Evolutionary conservation across 2,329 filamentous ascomycete species (phyloP), one percentile per base, ranked within the genome.

Genomic region (Pleomassaria siparia): DNA sequence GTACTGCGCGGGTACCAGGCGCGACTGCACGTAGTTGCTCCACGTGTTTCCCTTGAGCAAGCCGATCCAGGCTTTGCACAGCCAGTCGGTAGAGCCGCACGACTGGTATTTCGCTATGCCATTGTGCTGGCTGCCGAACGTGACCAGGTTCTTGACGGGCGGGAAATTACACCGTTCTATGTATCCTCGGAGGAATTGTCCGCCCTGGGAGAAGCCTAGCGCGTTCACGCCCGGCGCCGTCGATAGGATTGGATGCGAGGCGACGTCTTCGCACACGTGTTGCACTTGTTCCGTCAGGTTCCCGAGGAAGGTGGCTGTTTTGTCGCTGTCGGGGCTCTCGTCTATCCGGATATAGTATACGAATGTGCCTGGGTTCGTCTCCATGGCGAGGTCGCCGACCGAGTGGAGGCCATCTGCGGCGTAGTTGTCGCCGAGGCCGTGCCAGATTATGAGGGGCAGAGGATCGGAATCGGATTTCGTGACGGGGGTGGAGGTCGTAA

Each of bases 151-250:
- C 56, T 84, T 81, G 11, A 96, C 82, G 3, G 83, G 85, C 0
- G 90, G 86, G 26, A 62, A 64, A 69, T 91, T 94, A 78, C 94
- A 99, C 35, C 89, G 82, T 78, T 99, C 85, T 55, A 96, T 78
- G 69, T 95, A 91, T 20, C 81, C 94, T 49, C 94, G 85, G n/a
- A 99, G 81, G 75, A 99, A 96, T 70, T 96, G 89, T 1, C 94
- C 94, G 54, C 94, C 94, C 72, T 99, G 94, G 12, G 88, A 94
- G 77, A 99, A 96, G 22, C 94, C 94, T 28, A 99, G 75, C 26
- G 91, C 92, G 72, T 97, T 94, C 66, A 96, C 80, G 54, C 87
- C 89, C 0, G 88, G 88, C 0, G 89, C 88, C 6, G 86, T 88
- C 47, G 86, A 86, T 13, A 96, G 82, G 69, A 95, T 88, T 1